These are phyloP conservation scores for Lobulomyces angularis DNA, from an alignment of 192 early-diverging fungal genomes.

Conservation along the genomic window DNA sequence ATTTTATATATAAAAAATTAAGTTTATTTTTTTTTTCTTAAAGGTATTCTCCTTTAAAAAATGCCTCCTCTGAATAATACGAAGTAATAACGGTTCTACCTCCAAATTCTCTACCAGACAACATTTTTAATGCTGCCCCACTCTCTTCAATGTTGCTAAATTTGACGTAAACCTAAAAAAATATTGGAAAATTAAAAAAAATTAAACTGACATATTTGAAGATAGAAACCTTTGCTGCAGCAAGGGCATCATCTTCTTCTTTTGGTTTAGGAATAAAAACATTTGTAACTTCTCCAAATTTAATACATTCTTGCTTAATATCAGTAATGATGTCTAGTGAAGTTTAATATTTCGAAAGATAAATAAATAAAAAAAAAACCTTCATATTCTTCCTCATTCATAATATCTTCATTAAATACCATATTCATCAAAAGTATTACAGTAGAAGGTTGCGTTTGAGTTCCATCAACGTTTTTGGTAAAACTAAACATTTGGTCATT, in stretches of 20 bases:
- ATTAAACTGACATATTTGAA: slow-evolving; percentile 1
- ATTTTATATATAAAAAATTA: not conserved
- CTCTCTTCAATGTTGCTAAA: slow-evolving; percentile 49
- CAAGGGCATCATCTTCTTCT: slow-evolving; percentile 37
- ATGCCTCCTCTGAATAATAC: slow-evolving; percentile 65
- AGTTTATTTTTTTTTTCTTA: not conserved
- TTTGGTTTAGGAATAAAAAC: slow-evolving; percentile 75
- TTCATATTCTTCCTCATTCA: slow-evolving; percentile 72
- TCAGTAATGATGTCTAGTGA: slow-evolving; percentile 73
- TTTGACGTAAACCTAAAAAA: slow-evolving; percentile 69
- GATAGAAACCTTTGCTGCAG: slow-evolving; percentile 65
- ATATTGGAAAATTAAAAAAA: not conserved
- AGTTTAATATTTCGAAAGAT: too few species aligned
- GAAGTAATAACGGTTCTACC: slow-evolving; percentile 84
- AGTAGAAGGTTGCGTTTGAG: slow-evolving; percentile 56
- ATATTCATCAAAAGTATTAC: slow-evolving; percentile 90
- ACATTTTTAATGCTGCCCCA: slow-evolving; percentile 55
- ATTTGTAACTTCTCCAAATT: slow-evolving; percentile 68
- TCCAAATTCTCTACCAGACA: slow-evolving; percentile 88
- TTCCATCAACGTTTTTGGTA: slow-evolving; percentile 24
- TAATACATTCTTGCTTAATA: slow-evolving; percentile 76
- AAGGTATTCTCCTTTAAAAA: slow-evolving; percentile 42
- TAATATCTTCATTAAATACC: slow-evolving; percentile 76
- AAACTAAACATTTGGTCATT: slow-evolving; percentile 38
- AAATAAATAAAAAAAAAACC: slow-evolving; percentile 27